phyloP scores from a whole-genome alignment of 2,329 filamentous ascomycete species.

The Trichoderma guizhouense region DNA sequence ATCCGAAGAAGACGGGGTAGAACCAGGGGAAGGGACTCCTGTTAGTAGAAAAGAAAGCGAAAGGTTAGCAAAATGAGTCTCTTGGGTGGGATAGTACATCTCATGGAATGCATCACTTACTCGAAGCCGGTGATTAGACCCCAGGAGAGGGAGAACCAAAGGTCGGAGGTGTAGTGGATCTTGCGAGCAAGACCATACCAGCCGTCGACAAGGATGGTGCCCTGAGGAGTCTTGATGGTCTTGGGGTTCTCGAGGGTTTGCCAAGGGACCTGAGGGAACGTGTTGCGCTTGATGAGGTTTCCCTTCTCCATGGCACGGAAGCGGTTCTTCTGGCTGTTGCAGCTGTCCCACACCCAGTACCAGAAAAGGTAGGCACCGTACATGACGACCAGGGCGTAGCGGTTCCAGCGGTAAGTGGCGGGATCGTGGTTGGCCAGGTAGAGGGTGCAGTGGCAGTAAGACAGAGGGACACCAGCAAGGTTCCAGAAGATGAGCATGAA shows the following conservation, averaged over 20 bases:
- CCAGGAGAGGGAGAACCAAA: slow-evolving; percentile 49
- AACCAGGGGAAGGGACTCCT: slow-evolving; percentile 84
- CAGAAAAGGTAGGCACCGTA: slow-evolving; percentile 73
- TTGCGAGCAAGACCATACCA: slow-evolving; percentile 78
- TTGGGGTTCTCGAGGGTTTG: slow-evolving; percentile 77
- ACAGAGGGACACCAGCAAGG: slow-evolving; percentile 82
- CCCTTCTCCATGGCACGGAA: slow-evolving; percentile 80
- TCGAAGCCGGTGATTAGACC: slow-evolving; percentile 50
- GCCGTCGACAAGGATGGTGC: slow-evolving; percentile 76
- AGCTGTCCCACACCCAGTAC: slow-evolving; percentile 91
- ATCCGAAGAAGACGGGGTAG: slow-evolving; percentile 77
- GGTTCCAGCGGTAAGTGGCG: slow-evolving; percentile 72
- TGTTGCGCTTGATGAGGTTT: slow-evolving; percentile 64
- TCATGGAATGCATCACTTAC: slow-evolving; percentile 25
- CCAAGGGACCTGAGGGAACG: slow-evolving; percentile 91
- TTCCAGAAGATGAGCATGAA: slow-evolving; percentile 99
- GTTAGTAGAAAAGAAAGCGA: background rate
- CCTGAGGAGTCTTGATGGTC: slow-evolving; percentile 68
- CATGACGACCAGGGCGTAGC: slow-evolving; percentile 60
- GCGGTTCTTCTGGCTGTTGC: slow-evolving; percentile 90
- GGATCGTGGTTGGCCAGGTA: slow-evolving; percentile 84
- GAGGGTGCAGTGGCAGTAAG: slow-evolving; percentile 90
- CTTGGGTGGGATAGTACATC: background rate
- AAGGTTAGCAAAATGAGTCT: slow-evolving; percentile 15
- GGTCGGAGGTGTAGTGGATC: slow-evolving; percentile 49